Evolutionary conservation across 768 basidiomycete species (phyloP).

Genomic region (Suillus fuscotomentosus): DNA sequence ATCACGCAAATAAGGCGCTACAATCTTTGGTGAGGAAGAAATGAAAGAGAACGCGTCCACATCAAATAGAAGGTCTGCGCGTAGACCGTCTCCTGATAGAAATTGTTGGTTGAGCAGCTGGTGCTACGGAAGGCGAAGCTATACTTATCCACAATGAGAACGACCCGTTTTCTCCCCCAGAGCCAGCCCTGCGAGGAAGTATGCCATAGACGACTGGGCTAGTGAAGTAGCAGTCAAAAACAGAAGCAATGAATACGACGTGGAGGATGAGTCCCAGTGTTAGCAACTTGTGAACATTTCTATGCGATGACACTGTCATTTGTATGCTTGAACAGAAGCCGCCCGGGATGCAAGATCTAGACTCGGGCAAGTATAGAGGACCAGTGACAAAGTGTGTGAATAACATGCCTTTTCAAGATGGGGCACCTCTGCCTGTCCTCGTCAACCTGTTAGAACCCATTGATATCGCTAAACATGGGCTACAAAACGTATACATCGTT

Average conservation of each 20-base stretch:
- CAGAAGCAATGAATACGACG: conserved; percentile 65
- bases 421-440: neutral
- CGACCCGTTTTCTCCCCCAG: conserved; percentile 62
- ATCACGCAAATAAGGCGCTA: conserved; percentile 73
- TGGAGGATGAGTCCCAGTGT: conserved; percentile 74
- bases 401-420: neutral
- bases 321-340: neutral
- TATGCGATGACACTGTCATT: conserved; percentile 16
- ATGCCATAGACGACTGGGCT: conserved; percentile 81
- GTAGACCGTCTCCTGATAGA: conserved; percentile 70
- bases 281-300: conserved; percentile 42
- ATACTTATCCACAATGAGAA: conserved; percentile 71
- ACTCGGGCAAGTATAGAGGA: no score
- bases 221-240: conserved; percentile 88
- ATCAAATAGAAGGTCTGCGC: conserved; percentile 77
- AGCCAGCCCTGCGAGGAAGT: conserved; percentile 47
- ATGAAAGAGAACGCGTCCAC: conserved; percentile 53
- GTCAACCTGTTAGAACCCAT: neutral
- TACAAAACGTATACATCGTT: conserved; percentile 55
- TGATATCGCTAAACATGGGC: conserved; percentile 19
- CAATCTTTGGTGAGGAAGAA: conserved; percentile 52
- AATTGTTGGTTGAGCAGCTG: neutral
- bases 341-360: neutral
- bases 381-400: neutral
- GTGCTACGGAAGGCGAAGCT: neutral